phyloP scores from a whole-genome alignment of 1,139 yeast genomes.

The Kazachstania sp. region DNA sequence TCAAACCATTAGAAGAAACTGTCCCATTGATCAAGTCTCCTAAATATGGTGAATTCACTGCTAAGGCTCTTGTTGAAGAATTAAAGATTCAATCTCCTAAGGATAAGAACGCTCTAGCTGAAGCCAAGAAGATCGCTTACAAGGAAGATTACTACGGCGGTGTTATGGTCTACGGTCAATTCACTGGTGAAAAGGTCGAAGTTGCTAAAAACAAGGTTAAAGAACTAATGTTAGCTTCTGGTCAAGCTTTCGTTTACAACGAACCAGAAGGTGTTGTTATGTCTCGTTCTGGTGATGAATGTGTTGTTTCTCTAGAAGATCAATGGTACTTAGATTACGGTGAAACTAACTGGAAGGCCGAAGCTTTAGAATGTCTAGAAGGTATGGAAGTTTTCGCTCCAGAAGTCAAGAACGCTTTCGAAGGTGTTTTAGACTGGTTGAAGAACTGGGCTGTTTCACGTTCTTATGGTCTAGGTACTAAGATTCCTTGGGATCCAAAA shows the following conservation, averaged over 20 bases:
- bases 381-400: conserved; percentile 70
- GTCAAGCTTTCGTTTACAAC: conserved; percentile 79
- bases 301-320: conserved; percentile 94
- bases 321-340: conserved; percentile 99
- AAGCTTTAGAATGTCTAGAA: conserved; percentile 73
- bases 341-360: conserved; percentile 84
- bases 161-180: conserved; percentile 67
- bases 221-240: conserved; percentile 66
- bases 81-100: conserved; percentile 92
- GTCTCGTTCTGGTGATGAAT: conserved; percentile 94
- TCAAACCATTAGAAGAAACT: conserved; percentile 46
- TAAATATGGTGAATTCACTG: conserved; percentile 83
- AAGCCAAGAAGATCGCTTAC: conserved; percentile 91
- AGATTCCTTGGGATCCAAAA: conserved; percentile 94
- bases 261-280: conserved; percentile 90
- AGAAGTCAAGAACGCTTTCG: conserved; percentile 88
- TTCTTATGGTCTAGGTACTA: conserved; percentile 93
- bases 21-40: conserved; percentile 71
- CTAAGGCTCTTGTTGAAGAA: conserved; percentile 75
- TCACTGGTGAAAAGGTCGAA: conserved; percentile 85
- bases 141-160: conserved; percentile 97
- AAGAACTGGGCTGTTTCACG: conserved; percentile 98
- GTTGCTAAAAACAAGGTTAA: conserved; percentile 82
- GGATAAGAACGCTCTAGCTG: conserved; percentile 76
- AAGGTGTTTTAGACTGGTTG: conserved; percentile 92